A percentile compares a stretch with the other conserved stretches of the same genome.
Conservation (phyloP, 495 filamentous ascomycete species). For the Trichoderma parareesei region DNA sequence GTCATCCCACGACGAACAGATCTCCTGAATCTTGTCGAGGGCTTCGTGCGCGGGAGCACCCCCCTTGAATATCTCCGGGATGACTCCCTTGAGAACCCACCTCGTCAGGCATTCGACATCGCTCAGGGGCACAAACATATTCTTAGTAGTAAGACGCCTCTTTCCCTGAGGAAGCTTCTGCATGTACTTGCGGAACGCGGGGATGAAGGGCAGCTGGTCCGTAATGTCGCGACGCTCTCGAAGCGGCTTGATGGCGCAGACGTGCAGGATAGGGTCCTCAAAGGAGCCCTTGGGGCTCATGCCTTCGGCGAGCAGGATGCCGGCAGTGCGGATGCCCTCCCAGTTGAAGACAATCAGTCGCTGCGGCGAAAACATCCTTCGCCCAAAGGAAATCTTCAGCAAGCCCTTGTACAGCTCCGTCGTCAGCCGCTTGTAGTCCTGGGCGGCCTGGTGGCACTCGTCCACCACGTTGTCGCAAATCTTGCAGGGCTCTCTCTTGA, state of each 20-base stretch:
- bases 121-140: slow-evolving; percentile 53
- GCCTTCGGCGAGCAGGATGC: slow-evolving; percentile 71
- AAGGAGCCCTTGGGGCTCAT: slow-evolving; percentile 45
- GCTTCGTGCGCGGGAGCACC: slow-evolving; percentile 34
- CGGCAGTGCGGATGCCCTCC: slow-evolving; percentile 71
- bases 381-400: slow-evolving; percentile 65
- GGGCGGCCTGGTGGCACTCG: slow-evolving; percentile 67
- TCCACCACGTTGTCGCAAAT: slow-evolving; percentile 76
- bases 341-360: slow-evolving; percentile 63
- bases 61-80: slow-evolving; percentile 43
- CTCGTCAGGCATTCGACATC: slow-evolving; percentile 79
- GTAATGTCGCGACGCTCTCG: slow-evolving; percentile 59
- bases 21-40: slow-evolving; percentile 53
- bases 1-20: slow-evolving; percentile 61
- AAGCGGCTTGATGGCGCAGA: slow-evolving; percentile 63
- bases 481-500: slow-evolving; percentile 76
- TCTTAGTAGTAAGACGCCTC: slow-evolving; percentile 56
- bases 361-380: slow-evolving; percentile 63
- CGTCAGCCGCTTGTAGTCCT: slow-evolving; percentile 67
- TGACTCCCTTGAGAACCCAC: slow-evolving; percentile 55
- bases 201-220: slow-evolving; percentile 72
- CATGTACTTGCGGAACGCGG: slow-evolving; percentile 53
- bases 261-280: slow-evolving; percentile 56
- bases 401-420: slow-evolving; percentile 64
- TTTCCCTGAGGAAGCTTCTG: slow-evolving; percentile 47